These are phyloP conservation scores for Clonostachys solani DNA, from an alignment of 2,329 filamentous ascomycete species.

Conservation along the genomic window DNA sequence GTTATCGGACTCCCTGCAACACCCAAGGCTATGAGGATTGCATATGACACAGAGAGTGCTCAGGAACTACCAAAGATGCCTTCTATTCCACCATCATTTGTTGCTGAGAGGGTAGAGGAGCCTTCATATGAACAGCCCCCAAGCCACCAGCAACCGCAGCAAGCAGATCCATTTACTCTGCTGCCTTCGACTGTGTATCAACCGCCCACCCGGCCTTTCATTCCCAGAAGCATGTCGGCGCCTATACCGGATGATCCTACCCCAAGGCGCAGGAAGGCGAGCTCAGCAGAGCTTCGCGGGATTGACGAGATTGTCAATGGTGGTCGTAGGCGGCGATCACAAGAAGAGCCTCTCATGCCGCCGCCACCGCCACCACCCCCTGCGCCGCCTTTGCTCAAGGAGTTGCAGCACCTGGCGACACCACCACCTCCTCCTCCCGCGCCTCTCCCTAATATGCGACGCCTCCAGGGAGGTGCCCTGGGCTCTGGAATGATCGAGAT, in stretches of 20 bases:
- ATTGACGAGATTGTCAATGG: constrained; percentile 40
- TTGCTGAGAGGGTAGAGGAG: constrained; percentile 1
- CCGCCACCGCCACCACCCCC: constrained; percentile 47
- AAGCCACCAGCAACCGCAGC: too few species aligned
- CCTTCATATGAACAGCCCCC: too few species aligned
- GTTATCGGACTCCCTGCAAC: constrained; percentile 83
- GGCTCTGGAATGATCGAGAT: constrained; percentile 60
- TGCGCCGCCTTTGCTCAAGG: constrained; percentile 49
- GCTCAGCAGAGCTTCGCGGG: constrained; percentile 30
- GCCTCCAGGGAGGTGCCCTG: constrained; percentile 34
- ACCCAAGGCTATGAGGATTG: constrained; percentile 83
- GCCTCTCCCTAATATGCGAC: constrained; percentile 43
- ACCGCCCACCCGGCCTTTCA: constrained; percentile 41
- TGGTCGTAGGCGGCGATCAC: constrained; percentile 36
- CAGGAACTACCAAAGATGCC: constrained; percentile 45
- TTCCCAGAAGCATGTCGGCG: constrained; percentile 60
- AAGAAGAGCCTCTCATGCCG: constrained; percentile 39
- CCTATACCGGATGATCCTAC: constrained; percentile 35
- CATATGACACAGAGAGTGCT: constrained; percentile 32
- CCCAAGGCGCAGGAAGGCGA: constrained; percentile 25
- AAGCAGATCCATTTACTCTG: constrained; percentile 31
- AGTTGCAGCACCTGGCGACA: constrained; percentile 57
- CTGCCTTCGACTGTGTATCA: constrained; percentile 59
- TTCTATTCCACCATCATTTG: constrained; percentile 42
- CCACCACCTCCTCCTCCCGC: constrained; percentile 60